phyloP scores from a whole-genome alignment of 129 eudicot species.

The Pulicaria dysenterica region DNA sequence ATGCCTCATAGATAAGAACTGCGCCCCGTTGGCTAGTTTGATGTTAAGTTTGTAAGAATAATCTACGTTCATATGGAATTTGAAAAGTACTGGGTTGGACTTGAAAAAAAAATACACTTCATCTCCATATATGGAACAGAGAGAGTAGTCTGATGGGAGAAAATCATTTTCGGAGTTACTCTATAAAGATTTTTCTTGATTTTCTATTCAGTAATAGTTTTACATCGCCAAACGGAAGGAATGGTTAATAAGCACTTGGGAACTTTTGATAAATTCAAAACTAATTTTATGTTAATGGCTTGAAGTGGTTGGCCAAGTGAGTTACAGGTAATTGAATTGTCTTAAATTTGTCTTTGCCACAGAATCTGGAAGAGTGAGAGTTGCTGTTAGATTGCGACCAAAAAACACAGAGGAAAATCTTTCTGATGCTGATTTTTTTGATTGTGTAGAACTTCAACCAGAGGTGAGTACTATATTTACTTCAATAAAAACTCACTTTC shows the following conservation, averaged over 20 bases:
- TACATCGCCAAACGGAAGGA: not conserved
- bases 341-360: conserved; percentile 29
- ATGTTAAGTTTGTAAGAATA: not conserved
- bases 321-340: not conserved
- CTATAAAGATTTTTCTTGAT: too few species aligned
- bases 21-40: conserved; percentile 9
- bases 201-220: not conserved
- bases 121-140: not conserved
- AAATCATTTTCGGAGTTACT: not conserved
- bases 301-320: conserved; percentile 9
- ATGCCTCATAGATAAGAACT: not conserved
- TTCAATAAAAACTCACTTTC: not conserved
- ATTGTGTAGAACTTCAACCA: conserved; percentile 86
- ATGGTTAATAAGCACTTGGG: not conserved
- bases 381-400: conserved; percentile 91
- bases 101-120: not conserved
- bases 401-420: conserved; percentile 72
- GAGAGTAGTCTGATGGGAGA: not conserved
- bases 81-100: not conserved
- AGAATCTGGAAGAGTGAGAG: conserved; percentile 97
- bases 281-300: not conserved
- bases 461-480: conserved; percentile 54
- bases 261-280: conserved; percentile 3
- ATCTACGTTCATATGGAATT: not conserved
- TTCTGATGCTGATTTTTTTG: conserved; percentile 79